Conservation (phyloP, 768 basidiomycete species). For the Russula griseocarnosa region DNA sequence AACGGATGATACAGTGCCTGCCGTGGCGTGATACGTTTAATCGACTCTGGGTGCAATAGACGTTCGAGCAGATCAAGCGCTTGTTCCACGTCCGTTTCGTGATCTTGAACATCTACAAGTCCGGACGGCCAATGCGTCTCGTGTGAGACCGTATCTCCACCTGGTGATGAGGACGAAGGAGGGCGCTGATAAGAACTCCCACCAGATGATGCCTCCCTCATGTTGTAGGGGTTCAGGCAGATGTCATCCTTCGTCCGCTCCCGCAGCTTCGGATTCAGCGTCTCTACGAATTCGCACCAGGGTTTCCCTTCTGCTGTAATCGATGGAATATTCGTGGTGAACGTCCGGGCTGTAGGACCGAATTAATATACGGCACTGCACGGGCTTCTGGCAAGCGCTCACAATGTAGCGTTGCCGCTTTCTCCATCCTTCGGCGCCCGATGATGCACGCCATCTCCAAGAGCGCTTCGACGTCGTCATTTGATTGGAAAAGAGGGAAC, state of each 20-base stretch:
- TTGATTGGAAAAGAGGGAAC: conserved; percentile 92
- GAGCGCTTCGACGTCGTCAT: conserved; percentile 90
- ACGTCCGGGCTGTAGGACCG: conserved; percentile 65
- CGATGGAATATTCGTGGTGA: conserved; percentile 85
- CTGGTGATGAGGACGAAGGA: conserved; percentile 30
- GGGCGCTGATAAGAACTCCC: conserved; percentile 32
- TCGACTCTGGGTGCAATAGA: conserved; percentile 73
- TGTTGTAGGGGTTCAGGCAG: conserved; percentile 51
- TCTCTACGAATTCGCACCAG: conserved; percentile 72
- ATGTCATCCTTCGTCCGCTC: conserved; percentile 49
- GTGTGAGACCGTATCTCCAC: conserved; percentile 30
- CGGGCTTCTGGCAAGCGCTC: conserved; percentile 21
- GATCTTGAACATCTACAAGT: conserved; percentile 38
- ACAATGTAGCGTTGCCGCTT: conserved; percentile 86
- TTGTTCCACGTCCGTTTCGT: conserved; percentile 52
- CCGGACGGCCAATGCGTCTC: conserved; percentile 30
- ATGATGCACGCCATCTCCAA: conserved; percentile 92
- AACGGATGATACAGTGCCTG: conserved; percentile 78
- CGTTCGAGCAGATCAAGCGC: conserved; percentile 74
- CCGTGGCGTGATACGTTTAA: conserved; percentile 70
- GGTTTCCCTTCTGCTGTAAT: conserved; percentile 60
- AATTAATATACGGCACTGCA: conserved; percentile 5
- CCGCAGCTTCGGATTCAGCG: conserved; percentile 68
- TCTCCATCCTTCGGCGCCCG: conserved; percentile 79
- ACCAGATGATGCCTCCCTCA: conserved; percentile 23